These are phyloP conservation scores for Amauroascus verrucosus DNA, from an alignment of 2,329 filamentous ascomycete genomes.

Conservation along the genomic window DNA sequence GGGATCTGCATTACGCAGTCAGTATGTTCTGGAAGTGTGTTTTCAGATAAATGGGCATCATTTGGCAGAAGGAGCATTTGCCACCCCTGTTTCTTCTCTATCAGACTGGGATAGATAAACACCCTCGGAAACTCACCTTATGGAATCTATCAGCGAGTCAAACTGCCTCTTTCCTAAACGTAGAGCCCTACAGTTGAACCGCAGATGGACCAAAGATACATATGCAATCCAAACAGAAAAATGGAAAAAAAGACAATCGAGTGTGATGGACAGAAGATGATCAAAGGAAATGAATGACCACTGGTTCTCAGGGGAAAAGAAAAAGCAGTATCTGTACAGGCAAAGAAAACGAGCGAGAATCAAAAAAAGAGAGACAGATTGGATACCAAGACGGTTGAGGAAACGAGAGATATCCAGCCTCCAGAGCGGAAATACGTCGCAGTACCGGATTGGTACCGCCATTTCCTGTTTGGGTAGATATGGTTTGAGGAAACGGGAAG, in stretches of 20 bases:
- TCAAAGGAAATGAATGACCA: no score
- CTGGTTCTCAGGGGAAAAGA: no score
- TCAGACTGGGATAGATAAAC: not conserved
- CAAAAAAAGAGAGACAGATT: not conserved
- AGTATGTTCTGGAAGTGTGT: not conserved
- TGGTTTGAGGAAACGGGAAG: conserved; percentile 1
- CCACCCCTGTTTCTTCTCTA: not conserved
- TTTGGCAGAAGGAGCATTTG: not conserved
- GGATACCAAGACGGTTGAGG: not conserved
- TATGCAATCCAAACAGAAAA: not conserved
- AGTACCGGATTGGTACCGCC: not conserved
- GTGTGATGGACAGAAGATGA: no score
- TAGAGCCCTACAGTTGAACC: not conserved
- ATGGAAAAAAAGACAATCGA: no score
- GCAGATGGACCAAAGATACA: not conserved
- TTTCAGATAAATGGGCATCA: not conserved
- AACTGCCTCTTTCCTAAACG: not conserved
- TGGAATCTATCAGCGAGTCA: not conserved
- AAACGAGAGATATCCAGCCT: not conserved
- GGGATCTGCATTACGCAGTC: not conserved
- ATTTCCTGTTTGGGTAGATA: conserved; percentile 2
- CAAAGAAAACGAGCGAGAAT: not conserved
- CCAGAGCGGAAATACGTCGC: not conserved
- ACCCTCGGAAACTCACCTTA: not conserved
- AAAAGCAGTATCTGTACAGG: no score